A percentile compares a stretch with the other conserved stretches of the same genome.
Evolutionary conservation across 2,329 filamentous ascomycete species (phyloP).

Genomic region (Aspergillus sp.): DNA sequence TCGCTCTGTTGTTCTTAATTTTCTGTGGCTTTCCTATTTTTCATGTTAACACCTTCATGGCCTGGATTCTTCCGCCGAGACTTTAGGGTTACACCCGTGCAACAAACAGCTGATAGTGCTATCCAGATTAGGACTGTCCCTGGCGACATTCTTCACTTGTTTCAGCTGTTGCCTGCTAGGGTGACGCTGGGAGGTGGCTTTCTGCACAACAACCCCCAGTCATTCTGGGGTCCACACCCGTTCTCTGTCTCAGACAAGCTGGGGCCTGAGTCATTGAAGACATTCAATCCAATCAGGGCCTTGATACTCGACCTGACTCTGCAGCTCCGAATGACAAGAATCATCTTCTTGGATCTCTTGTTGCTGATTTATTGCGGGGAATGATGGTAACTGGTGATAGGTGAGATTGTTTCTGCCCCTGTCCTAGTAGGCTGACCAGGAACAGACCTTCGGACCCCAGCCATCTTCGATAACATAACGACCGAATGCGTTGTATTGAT

Average conservation of each 20-base stretch:
- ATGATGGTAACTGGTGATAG: background rate
- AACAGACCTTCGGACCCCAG: background rate
- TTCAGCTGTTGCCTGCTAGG: background rate
- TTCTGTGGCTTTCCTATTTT: background rate
- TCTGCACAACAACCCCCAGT: background rate
- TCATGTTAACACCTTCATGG: background rate
- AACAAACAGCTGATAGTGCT: background rate
- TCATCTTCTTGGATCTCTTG: no score
- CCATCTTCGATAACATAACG: no score
- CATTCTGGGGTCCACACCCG: background rate
- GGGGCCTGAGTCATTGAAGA: no score
- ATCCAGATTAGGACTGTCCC: background rate
- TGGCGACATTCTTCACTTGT: background rate
- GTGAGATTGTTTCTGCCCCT: background rate
- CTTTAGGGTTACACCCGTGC: background rate
- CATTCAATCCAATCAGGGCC: no score
- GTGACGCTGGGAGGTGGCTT: background rate
- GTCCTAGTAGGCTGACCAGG: background rate
- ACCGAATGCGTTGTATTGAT: background rate
- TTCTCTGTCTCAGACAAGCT: no score
- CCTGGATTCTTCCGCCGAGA: background rate
- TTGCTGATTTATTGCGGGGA: no score
- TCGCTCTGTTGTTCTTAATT: background rate
- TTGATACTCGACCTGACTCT: no score
- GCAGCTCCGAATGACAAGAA: no score